Base-by-base conservation (phyloP, 805 yeast species). In the Zygosaccharomyces kombuchaensis region DNA sequence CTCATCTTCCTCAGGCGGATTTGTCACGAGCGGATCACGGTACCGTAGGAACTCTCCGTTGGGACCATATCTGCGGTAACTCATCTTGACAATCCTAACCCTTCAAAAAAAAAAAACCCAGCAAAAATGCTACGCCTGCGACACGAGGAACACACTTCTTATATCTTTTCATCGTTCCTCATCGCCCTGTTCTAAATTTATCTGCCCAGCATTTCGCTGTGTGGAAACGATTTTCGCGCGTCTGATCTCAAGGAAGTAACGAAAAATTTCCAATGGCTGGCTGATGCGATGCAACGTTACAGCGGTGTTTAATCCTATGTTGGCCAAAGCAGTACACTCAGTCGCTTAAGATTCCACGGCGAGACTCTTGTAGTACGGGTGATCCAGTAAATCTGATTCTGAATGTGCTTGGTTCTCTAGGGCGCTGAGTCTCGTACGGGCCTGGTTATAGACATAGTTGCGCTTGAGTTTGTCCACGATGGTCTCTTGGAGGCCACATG, bases 401-500 rank as follows among this genome's bases (percentile, higher is more conserved):
- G 14, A 16, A 34, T n/a, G 40, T 39, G 34, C 23, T 27, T 16
- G 27, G n/a, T 40, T 36, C 9, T 53, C 51, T 6, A 58, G 36
- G 16, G 47, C 32, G 17, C 36, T 40, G n/a, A 59, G 48, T 17
- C 62, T 48, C 14, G 44, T 43, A 12, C 34, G 35, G 4, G 64
- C 59, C 43, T 63, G 63, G 9, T 49, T 43, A 44, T 45, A 60
- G 10, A 60, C 53, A 40, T 57, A 59, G 43, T 63, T 63, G 23
- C 67, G 47, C 38, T 56, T 57, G 38, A 63, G 47, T 34, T 60
- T 60, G 46, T 63, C 66, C 0, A 56, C 53, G 9, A 63, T 53
- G 30, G 51, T 54, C 40, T 63, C 67, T 44, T 58, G 57, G 22
- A 63, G 37, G 4, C 67, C 67, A 44, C 66, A 62, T 7, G 64